phyloP scores from a whole-genome alignment of 768 basidiomycete genomes.

The Agrocybe chaxingu region DNA sequence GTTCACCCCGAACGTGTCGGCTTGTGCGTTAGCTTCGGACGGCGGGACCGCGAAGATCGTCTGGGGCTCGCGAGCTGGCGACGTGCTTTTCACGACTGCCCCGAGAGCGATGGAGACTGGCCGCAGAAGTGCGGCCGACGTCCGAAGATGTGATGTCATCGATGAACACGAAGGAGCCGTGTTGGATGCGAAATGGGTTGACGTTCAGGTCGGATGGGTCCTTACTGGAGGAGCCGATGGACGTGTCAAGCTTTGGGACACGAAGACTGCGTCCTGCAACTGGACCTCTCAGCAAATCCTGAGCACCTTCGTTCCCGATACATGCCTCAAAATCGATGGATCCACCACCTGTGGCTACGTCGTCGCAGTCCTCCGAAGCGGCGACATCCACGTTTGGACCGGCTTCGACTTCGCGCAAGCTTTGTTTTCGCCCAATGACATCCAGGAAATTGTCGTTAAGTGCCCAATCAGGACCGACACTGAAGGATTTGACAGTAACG shows the following conservation, averaged over 20 bases:
- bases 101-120: constrained; percentile 54
- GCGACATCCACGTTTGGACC: constrained; percentile 55
- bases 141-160: constrained; percentile 43
- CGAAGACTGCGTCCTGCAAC: constrained; percentile 44
- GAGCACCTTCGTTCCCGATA: constrained; percentile 35
- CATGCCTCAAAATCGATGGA: constrained; percentile 49
- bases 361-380: constrained; percentile 50
- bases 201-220: constrained; percentile 23
- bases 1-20: constrained; percentile 64
- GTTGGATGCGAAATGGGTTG: constrained; percentile 51
- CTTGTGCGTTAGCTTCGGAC: constrained; percentile 55
- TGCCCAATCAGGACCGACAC: constrained; percentile 25
- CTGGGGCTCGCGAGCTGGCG: constrained; percentile 75
- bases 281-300: constrained; percentile 50
- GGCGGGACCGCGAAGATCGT: constrained; percentile 64
- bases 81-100: constrained; percentile 59
- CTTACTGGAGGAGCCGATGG: constrained; percentile 64
- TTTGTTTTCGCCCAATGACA: constrained; percentile 13
- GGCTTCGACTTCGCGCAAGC: constrained; percentile 31
- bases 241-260: constrained; percentile 71
- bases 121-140: constrained; percentile 40
- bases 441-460: constrained; percentile 30
- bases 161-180: constrained; percentile 69
- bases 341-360: constrained; percentile 36
- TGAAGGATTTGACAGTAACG: constrained; percentile 13